A percentile compares a stretch with the other conserved stretches of the same genome.
Evolutionary conservation across 345 rosid species (phyloP).

Genomic region (Corchorus olitorius): DNA sequence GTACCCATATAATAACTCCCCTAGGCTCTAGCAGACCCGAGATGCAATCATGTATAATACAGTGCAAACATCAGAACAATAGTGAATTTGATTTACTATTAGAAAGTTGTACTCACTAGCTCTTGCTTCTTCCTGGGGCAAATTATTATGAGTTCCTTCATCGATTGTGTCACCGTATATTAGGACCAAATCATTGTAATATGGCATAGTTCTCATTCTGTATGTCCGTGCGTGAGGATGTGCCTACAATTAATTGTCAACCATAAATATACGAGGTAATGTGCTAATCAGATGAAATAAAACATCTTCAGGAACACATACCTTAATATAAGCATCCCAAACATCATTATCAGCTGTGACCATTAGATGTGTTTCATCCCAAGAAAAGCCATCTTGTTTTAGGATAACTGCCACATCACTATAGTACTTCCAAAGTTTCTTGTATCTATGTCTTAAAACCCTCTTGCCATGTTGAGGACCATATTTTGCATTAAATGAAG

Average conservation of each 20-base stretch:
- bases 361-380: conserved; percentile 69
- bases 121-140: conserved; percentile 37
- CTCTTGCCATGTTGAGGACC: conserved; percentile 73
- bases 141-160: conserved; percentile 29
- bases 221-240: conserved; percentile 68
- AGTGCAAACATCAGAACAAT: not conserved
- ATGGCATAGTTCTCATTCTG: conserved; percentile 64
- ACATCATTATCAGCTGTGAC: conserved; percentile 55
- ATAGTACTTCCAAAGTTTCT: conserved; percentile 70
- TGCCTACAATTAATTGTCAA: conserved; percentile 40
- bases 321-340: conserved; percentile 84
- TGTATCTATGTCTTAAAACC: conserved; percentile 75
- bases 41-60: not conserved
- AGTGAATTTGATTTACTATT: not conserved
- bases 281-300: not conserved
- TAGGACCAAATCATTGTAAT: conserved; percentile 63
- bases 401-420: conserved; percentile 53
- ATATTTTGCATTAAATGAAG: conserved; percentile 64
- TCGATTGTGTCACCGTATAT: conserved; percentile 49
- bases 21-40: not conserved
- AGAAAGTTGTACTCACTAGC: conserved; percentile 40
- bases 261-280: not conserved
- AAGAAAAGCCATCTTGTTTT: conserved; percentile 62
- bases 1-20: conserved; percentile 5
- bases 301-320: conserved; percentile 20